Conservation (phyloP, 225 moss, liverwort and hornwort species). For the Polytrichum commune region DNA sequence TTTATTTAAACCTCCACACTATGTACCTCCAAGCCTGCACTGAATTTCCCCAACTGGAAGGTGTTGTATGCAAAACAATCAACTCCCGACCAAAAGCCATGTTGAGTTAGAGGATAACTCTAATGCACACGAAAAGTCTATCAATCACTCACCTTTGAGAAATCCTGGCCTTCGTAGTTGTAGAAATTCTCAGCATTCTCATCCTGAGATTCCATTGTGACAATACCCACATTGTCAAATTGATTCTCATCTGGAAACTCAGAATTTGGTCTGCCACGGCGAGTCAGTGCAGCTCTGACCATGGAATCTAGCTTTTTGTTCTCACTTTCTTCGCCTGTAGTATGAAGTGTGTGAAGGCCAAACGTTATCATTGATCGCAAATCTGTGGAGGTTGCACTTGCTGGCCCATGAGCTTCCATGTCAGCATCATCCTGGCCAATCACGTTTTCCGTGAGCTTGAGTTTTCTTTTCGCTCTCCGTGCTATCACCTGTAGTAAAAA, state of each 20-base stretch:
- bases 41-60: too few relatives aligned
- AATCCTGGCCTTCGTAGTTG: constrained; percentile 48
- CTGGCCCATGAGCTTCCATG: constrained; percentile 50
- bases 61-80: too few relatives aligned
- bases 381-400: constrained; percentile 46
- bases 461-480: constrained; percentile 67
- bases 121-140: background rate
- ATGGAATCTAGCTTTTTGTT: constrained; percentile 21
- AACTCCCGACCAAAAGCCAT: too few relatives aligned
- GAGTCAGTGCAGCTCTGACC: constrained; percentile 36
- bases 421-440: constrained; percentile 67
- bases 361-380: constrained; percentile 86
- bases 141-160: constrained; percentile 40
- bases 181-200: constrained; percentile 38
- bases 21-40: too few relatives aligned
- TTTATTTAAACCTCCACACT: too few relatives aligned
- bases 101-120: too few relatives aligned
- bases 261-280: constrained; percentile 33
- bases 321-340: constrained; percentile 15
- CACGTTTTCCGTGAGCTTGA: constrained; percentile 79
- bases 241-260: constrained; percentile 26
- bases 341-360: constrained; percentile 62
- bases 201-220: constrained; percentile 28
- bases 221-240: constrained; percentile 24
- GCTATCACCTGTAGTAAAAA: constrained; percentile 57